These are phyloP conservation scores for Kwoniella shivajii DNA, from an alignment of 1,284 basidiomycete genomes.

Conservation along the genomic window DNA sequence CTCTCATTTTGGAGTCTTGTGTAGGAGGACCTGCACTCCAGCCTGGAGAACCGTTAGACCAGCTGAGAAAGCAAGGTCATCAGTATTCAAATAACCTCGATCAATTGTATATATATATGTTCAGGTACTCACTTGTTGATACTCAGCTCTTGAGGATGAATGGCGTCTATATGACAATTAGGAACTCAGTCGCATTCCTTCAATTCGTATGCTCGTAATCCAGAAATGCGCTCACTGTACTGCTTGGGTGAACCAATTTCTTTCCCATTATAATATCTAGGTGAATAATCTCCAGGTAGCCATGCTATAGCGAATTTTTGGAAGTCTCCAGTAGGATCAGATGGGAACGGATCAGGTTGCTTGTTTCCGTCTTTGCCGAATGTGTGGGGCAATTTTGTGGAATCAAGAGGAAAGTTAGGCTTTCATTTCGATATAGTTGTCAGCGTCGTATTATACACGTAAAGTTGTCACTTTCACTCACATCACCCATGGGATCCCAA, in stretches of 20 bases:
- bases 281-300: conserved; percentile 9
- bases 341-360: conserved; percentile 6
- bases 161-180: not conserved
- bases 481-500: conserved; percentile 1
- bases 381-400: too few species aligned
- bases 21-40: conserved; percentile 5
- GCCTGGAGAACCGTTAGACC: conserved; percentile 10
- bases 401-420: not conserved
- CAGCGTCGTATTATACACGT: not conserved
- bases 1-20: conserved; percentile 5
- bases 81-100: not conserved
- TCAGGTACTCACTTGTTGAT: conserved; percentile 4
- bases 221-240: conserved; percentile 7
- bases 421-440: not conserved
- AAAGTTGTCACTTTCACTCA: not conserved
- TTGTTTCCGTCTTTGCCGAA: not conserved
- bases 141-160: not conserved
- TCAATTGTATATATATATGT: not conserved
- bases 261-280: conserved; percentile 14
- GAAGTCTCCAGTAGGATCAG: conserved; percentile 10
- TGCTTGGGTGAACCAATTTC: conserved; percentile 5
- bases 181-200: too few species aligned
- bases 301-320: conserved; percentile 19
- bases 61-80: not conserved
- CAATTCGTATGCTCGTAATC: too few species aligned